Evolutionary conservation across 2,329 filamentous ascomycete species (phyloP), one percentile per base, ranked within the genome.

Genomic region (Coniochaeta sp.): DNA sequence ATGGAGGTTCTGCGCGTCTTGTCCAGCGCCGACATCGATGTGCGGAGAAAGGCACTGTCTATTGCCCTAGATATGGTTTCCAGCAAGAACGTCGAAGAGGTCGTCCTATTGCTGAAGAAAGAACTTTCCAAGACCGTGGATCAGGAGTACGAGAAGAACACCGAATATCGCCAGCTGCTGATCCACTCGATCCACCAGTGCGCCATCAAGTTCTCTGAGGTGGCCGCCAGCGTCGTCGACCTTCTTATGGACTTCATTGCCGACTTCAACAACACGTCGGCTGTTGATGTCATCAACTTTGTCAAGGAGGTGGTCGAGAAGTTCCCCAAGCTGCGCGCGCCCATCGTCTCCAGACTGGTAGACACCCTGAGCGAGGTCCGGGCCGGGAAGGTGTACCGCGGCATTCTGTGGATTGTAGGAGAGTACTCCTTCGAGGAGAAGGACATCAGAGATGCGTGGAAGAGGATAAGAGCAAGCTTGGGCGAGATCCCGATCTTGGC

Each of bases 221-320:
- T 99, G 63, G 95, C 95, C 28, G 90, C 93, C 54, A 98, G 91
- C 71, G 95, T 99, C 17, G 95, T 99, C 59, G 95, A 95, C 65
- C 84, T 97, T 52, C 83, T 99, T 59, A 99, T 99, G 95, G 95
- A 99, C 75, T 98, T 98, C 72, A 97, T 99, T 70, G 91, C 90
- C 58, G 95, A 99, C 74, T 97, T 98, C 74, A 98, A 96, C 80
- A 97, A 96, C 71, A 89, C 90, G 52, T 96, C 93, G 1, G 95
- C 95, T 1, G 91, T 99, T 32, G 95, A 99, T 74, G 93, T 99
- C 59, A 98, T 99, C 71, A 93, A 91, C 59, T 99, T 99, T 71
- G 93, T 99, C 64, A 99, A 99, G 77, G 95, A 99, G 73, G 95
- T 99, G 3, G 93, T 98, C 7, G 95, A 99, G 77, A 96, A 96